Evolutionary conservation across 192 early-diverging fungal genomes (phyloP).

Genomic region (Diversispora epigaea): DNA sequence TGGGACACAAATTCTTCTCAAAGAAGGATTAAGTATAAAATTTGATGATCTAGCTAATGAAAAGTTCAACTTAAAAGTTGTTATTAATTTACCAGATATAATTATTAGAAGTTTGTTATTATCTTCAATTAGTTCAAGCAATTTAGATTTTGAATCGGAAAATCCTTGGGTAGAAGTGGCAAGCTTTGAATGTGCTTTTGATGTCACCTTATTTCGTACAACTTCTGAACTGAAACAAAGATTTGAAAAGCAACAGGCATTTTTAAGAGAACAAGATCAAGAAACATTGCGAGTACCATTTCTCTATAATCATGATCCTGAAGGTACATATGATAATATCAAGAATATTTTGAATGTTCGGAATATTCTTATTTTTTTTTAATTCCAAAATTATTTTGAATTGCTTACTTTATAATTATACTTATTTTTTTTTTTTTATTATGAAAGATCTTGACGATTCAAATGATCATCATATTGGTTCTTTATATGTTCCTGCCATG

Average conservation of each 20-base stretch:
- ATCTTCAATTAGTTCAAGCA: conserved; percentile 32
- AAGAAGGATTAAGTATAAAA: conserved; percentile 62
- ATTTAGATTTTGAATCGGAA: conserved; percentile 34
- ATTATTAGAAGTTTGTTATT: conserved; percentile 52
- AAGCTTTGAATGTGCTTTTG: conserved; percentile 53
- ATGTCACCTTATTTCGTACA: conserved; percentile 56
- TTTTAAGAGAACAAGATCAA: conserved; percentile 62
- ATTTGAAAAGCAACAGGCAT: conserved; percentile 56
- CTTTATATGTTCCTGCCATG: conserved; percentile 53
- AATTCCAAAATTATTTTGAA: too few species aligned
- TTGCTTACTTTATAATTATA: too few species aligned
- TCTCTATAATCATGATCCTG: conserved; percentile 41
- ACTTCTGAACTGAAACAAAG: conserved; percentile 51
- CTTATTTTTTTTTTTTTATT: too few species aligned
- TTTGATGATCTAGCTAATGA: conserved; percentile 64
- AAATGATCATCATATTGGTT: conserved; percentile 48
- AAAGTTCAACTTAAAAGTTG: conserved; percentile 53
- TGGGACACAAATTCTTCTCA: conserved; percentile 51
- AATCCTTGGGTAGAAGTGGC: conserved; percentile 69
- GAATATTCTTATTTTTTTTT: too few species aligned
- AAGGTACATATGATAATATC: neutral
- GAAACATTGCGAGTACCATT: conserved; percentile 59
- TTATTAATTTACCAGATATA: conserved; percentile 60
- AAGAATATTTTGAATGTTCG: too few species aligned
- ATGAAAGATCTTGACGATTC: neutral